Conservation (phyloP, 371 early-diverging fungal genomes). For the Mycotypha africana region DNA sequence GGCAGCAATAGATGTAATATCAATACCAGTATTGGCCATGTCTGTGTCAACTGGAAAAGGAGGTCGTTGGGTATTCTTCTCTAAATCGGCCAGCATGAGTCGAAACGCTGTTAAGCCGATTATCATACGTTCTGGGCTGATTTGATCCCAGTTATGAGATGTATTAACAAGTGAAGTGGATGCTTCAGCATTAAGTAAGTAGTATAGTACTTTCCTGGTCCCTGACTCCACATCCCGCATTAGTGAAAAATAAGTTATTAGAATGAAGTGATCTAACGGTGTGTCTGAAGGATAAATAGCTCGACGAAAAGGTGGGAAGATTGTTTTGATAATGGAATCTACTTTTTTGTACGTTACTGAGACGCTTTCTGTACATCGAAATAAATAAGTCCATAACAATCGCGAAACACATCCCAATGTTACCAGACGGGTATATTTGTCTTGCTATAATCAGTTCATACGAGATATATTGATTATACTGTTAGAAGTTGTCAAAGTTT, state of each 20-base stretch:
- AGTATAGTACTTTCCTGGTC: constrained; percentile 63
- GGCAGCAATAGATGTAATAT: constrained; percentile 24
- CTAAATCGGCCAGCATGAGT: constrained; percentile 65
- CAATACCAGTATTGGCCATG: constrained; percentile 31
- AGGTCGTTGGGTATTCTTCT: constrained; percentile 45
- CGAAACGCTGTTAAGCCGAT: constrained; percentile 73
- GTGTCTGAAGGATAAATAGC: constrained; percentile 70
- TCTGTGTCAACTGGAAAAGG: constrained; percentile 56
- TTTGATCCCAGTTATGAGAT: constrained; percentile 45
- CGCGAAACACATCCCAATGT: constrained; percentile 79
- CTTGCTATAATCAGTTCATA: too few species aligned
- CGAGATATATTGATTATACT: too few species aligned
- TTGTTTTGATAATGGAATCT: constrained; percentile 60
- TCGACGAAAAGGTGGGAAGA: constrained; percentile 66
- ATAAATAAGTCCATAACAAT: constrained; percentile 90
- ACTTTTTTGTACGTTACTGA: constrained; percentile 53
- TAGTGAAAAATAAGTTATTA: constrained; percentile 76
- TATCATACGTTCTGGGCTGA: constrained; percentile 71
- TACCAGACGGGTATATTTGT: constrained; percentile 64
- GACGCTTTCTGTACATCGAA: constrained; percentile 76
- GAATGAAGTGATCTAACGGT: constrained; percentile 69
- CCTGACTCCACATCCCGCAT: constrained; percentile 79
- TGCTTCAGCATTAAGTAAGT: constrained; percentile 59
- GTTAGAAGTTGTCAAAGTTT: background rate
- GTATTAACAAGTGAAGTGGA: constrained; percentile 29